These are phyloP conservation scores for Aspergillus sp. DNA, from an alignment of 2,329 filamentous ascomycete species.

Conservation along the genomic window DNA sequence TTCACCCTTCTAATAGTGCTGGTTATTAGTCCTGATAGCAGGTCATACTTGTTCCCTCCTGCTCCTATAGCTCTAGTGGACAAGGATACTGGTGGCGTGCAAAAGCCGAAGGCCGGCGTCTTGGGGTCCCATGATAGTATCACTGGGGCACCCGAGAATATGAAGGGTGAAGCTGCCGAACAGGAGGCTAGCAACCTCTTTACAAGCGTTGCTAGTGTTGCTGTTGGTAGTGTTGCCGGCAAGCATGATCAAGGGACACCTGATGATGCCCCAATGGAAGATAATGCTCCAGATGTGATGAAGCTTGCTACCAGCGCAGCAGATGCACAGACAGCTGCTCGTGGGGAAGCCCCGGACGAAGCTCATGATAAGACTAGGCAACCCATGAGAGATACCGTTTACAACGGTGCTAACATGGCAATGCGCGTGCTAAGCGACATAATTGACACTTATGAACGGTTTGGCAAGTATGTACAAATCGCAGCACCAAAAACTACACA, in stretches of 20 bases:
- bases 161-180: conserved; percentile 81
- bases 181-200: conserved; percentile 81
- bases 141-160: conserved; percentile 79
- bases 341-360: conserved; percentile 52
- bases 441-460: conserved; percentile 64
- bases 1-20: conserved; percentile 63
- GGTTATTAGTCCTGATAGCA: conserved; percentile 64
- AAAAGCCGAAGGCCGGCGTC: conserved; percentile 75
- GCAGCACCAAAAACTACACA: background rate
- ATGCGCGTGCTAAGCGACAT: conserved; percentile 67
- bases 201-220: conserved; percentile 71
- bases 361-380: conserved; percentile 75
- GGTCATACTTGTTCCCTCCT: conserved; percentile 70
- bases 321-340: conserved; percentile 55
- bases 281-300: conserved; percentile 62
- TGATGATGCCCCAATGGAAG: conserved; percentile 52
- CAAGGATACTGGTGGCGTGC: conserved; percentile 68
- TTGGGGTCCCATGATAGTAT: conserved; percentile 74
- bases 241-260: conserved; percentile 71
- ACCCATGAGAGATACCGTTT: conserved; percentile 74
- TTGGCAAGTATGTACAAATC: conserved; percentile 55
- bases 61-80: conserved; percentile 74
- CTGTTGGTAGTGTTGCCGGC: conserved; percentile 74
- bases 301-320: conserved; percentile 56
- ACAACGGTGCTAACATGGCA: conserved; percentile 71